A percentile compares a stretch with the other conserved stretches of the same genome.
Conservation (phyloP, 805 yeast species). For the Kuraishia molischiana region DNA sequence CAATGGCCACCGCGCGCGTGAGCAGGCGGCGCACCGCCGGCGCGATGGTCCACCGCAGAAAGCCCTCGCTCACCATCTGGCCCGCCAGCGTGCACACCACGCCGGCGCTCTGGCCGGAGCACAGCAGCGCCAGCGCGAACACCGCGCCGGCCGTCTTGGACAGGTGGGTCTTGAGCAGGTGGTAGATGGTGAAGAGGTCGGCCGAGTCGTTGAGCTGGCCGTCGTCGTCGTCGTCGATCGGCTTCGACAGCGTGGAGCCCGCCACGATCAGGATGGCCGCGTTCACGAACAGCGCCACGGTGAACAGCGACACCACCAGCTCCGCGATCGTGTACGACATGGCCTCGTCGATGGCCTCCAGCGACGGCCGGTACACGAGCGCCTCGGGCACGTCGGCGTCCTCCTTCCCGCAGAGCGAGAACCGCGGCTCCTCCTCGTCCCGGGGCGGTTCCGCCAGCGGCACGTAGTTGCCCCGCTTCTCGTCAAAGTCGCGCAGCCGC, state of each 20-base stretch:
- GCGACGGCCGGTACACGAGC: constrained; percentile 52
- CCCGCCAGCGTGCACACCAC: constrained; percentile 91
- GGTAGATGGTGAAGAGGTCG: constrained; percentile 73
- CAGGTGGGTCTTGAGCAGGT: constrained; percentile 55
- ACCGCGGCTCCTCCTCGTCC: constrained; percentile 1
- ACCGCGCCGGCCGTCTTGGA: constrained; percentile 83
- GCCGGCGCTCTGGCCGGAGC: constrained; percentile 93
- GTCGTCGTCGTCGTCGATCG: constrained; percentile 30
- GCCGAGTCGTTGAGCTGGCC: constrained; percentile 60
- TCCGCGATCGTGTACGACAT: constrained; percentile 78
- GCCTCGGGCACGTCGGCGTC: constrained; percentile 25
- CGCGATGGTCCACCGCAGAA: constrained; percentile 65
- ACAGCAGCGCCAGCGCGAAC: constrained; percentile 80
- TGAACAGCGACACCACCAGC: constrained; percentile 67
- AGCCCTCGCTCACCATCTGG: constrained; percentile 90
- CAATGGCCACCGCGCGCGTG: constrained; percentile 75
- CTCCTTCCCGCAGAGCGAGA: constrained; percentile 1
- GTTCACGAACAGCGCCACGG: constrained; percentile 89
- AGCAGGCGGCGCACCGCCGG: constrained; percentile 76
- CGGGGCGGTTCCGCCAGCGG: constrained; percentile 16
- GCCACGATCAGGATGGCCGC: constrained; percentile 86
- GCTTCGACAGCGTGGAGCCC: constrained; percentile 63
- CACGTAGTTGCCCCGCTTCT: constrained; percentile 49
- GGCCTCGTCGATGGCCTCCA: constrained; percentile 71
- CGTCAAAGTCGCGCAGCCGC: constrained; percentile 70